Evolutionary conservation across 345 rosid species (phyloP), one percentile per base, ranked within the genome.

Genomic region (Clausena lansium): DNA sequence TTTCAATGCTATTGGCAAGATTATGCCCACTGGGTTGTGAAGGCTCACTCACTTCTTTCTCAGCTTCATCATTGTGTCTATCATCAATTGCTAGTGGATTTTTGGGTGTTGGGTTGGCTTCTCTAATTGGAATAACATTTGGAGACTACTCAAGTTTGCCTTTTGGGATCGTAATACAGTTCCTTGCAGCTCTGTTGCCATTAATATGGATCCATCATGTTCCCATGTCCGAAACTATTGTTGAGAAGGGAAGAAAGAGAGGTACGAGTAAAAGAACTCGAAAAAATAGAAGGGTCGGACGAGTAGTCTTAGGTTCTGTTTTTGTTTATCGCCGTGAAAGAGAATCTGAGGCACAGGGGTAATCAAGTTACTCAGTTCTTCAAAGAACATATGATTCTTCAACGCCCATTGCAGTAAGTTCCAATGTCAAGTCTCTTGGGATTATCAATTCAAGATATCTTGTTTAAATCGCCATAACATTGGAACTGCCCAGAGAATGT

Each of bases 1-100:
- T 93, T 70, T 84, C 87, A 19, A 89, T 90, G 33, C 70, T 90
- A 41, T 77, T 93, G 63, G 98, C 86, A 1, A 90, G 83, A 78
- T 78, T 90, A 82, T 93, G 98, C 74, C 98, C 97, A 1, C 84
- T 67, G 75, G 97, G 98, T 2, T 94, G 91, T 71, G 97, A 91
- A 87, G 98, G 97, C 79, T 94, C 98, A 24, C 83, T 94, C n/a
- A 91, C 90, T 35, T 93, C 98, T 30, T 93, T 94, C 82, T 75
- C 92, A 57, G 97, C 98, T 54, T 91, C 98, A 6, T 57, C 87
- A 24, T 57, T 93, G 73, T 90, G 95, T 86, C 79, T 94, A 22
- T 93, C 98, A n/a, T 92, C 95, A 20, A 88, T 93, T 67, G 66
- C 89, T 13, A 79, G 97, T 32, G 98, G 95, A 4, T 86, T 93